Evolutionary conservation across 805 yeast genomes (phyloP), one percentile per base, ranked within the genome.

Genomic region (Candida ascalaphidarum): DNA sequence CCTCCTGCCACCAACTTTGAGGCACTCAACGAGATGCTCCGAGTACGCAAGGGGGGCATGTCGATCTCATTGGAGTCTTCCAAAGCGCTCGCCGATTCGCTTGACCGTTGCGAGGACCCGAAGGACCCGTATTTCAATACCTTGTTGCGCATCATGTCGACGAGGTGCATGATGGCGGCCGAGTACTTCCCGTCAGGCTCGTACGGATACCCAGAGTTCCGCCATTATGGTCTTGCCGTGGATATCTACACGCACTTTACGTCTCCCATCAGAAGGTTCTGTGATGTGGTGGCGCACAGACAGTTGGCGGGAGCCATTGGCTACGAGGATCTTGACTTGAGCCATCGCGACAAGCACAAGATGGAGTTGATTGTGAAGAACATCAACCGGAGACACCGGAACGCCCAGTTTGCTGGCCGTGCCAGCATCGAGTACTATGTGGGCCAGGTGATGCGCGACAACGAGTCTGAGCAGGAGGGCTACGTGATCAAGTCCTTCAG

Each of bases 121-220:
- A 48, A 71, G 1, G 97, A 92, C 53, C 80, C 88, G 5, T 92
- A 84, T 49, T 85, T 92, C 70, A 92, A 92, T 56, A 92, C 96
- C 0, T 66, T 92, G 43, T 67, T 89, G 5, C 77, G 99, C 55
- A 92, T 92, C 40, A 81, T 92, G 95, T 92, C 96, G 6, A 92
- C 99, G 0, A 72, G 99, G 46, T 89, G 97, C 58, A 92, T 92
- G 98, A 84, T 86, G 81, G 95, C 98, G 2, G 99, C 99, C 2
- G 96, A 89, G 51, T 92, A 92, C 50, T 92, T 92, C 61, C 77
- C 94, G 8, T 74, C 95, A 0, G 97, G 99, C 7, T 76, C 81
- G 11, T 84, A 68, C 46, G 82, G 94, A 7, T 84, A 85, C 48
- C 77, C 94, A 10, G 98, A 92, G 39, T 92, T 84, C 65, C 75